Percentiles rank a stretch among this genome's conserved stretches.
Evolutionary conservation across 331 rosid species (phyloP).

Genomic region (Pyracantha coccinea): DNA sequence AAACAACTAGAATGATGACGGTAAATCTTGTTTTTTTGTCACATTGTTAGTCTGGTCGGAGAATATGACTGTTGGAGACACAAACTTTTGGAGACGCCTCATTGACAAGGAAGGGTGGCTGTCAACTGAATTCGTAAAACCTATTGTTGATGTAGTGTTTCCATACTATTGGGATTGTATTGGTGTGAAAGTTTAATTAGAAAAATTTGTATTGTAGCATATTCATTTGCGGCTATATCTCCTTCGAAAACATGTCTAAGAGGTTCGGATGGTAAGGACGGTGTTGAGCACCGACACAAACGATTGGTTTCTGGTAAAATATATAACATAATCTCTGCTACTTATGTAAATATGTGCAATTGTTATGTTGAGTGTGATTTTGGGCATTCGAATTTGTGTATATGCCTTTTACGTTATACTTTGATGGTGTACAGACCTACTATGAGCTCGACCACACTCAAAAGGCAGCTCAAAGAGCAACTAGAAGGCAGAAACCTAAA

Average conservation of each 20-base stretch:
- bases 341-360: neutral
- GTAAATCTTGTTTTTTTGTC: neutral
- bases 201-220: neutral
- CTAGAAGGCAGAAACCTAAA: too few species aligned
- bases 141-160: neutral
- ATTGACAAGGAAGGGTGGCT: neutral
- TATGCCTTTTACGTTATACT: too few species aligned
- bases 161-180: neutral
- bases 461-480: too few species aligned
- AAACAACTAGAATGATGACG: neutral
- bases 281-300: neutral
- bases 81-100: neutral
- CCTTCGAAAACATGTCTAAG: fast-evolving
- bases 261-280: neutral
- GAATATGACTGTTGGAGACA: neutral
- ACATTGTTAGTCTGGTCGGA: neutral
- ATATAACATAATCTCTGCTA: neutral
- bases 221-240: too few species aligned
- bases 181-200: neutral
- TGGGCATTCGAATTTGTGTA: too few species aligned
- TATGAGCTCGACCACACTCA: too few species aligned
- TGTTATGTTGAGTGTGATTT: neutral
- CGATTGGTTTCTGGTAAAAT: neutral
- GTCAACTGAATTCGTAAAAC: too few species aligned
- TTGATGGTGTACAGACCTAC: too few species aligned